Conservation (phyloP, 176 grass and related monocot species). For the Juncus inflexus region DNA sequence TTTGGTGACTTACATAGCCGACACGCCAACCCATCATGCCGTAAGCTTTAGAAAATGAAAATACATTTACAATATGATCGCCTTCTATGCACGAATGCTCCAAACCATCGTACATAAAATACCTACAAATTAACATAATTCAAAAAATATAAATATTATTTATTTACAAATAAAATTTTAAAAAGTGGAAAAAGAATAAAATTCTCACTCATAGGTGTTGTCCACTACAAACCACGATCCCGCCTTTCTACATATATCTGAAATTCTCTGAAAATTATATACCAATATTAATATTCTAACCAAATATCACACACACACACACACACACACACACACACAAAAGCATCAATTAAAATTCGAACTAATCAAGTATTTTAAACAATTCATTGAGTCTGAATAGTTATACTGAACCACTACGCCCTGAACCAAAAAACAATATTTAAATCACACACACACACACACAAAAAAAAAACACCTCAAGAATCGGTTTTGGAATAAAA, state of each 20-base stretch:
- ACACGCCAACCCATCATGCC: slow-evolving; percentile 99
- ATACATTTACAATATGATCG: slow-evolving; percentile 86
- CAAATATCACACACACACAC: background rate
- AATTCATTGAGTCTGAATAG: too few relatives aligned
- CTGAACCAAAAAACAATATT: too few relatives aligned
- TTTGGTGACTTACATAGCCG: slow-evolving; percentile 73
- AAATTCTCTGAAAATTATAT: slow-evolving; percentile 76
- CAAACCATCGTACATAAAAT: slow-evolving; percentile 97
- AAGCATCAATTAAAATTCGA: too few relatives aligned
- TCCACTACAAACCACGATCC: slow-evolving; percentile 92
- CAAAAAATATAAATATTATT: background rate
- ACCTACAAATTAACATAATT: slow-evolving; percentile 41
- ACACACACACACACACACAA: background rate
- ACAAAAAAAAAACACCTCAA: slow-evolving; percentile 37
- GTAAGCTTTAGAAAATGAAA: slow-evolving; percentile 96
- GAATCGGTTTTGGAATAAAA: slow-evolving; percentile 58
- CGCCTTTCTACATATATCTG: slow-evolving; percentile 70
- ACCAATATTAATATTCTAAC: slow-evolving; percentile 23
- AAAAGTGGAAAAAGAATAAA: background rate
- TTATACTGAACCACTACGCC: too few relatives aligned
- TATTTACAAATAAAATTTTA: background rate
- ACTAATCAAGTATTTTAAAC: too few relatives aligned
- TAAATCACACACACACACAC: background rate
- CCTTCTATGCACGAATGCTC: slow-evolving; percentile 91
- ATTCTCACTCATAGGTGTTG: slow-evolving; percentile 97